Evolutionary conservation across 768 basidiomycete genomes (phyloP).

Genomic region (Candolleomyces eurysporus): DNA sequence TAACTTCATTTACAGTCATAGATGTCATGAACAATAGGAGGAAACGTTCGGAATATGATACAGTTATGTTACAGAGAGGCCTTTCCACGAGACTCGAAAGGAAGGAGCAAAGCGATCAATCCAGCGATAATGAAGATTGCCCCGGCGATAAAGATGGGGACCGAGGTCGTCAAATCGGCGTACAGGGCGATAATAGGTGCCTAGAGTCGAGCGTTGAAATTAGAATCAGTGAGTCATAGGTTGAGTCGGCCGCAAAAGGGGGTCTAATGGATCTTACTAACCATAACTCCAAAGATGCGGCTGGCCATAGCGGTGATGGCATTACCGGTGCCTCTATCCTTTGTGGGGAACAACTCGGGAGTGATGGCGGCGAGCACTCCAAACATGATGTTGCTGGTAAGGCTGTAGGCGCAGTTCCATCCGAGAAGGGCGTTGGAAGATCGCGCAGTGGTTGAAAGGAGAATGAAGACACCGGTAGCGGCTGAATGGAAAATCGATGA

Average conservation of each 20-base stretch:
- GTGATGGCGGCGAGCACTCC: slow-evolving; percentile 72
- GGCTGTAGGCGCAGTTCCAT: slow-evolving; percentile 80
- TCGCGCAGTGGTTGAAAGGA: slow-evolving; percentile 71
- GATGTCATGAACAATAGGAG: too few relatives aligned
- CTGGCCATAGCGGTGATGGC: slow-evolving; percentile 61
- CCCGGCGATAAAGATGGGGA: slow-evolving; percentile 72
- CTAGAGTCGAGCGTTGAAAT: slow-evolving; percentile 27
- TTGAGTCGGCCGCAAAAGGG: neutral
- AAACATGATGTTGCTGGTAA: slow-evolving; percentile 64
- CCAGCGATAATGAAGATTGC: slow-evolving; percentile 63
- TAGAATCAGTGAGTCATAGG: too few relatives aligned
- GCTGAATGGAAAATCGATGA: slow-evolving; percentile 39
- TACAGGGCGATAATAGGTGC: slow-evolving; percentile 70
- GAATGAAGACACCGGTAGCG: slow-evolving; percentile 74
- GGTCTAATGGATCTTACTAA: slow-evolving; percentile 26
- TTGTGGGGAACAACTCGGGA: slow-evolving; percentile 69
- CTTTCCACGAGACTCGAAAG: slow-evolving; percentile 69
- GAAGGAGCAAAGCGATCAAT: slow-evolving; percentile 54
- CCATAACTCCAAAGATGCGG: slow-evolving; percentile 72
- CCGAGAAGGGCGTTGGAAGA: slow-evolving; percentile 66
- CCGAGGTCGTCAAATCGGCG: slow-evolving; percentile 57
- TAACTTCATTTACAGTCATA: too few relatives aligned
- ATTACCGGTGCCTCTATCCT: slow-evolving; percentile 73
- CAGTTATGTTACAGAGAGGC: slow-evolving; percentile 48
- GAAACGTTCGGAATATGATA: neutral